phyloP scores from a whole-genome alignment of 2,329 filamentous ascomycete genomes.

The Calonectria honghensis region DNA sequence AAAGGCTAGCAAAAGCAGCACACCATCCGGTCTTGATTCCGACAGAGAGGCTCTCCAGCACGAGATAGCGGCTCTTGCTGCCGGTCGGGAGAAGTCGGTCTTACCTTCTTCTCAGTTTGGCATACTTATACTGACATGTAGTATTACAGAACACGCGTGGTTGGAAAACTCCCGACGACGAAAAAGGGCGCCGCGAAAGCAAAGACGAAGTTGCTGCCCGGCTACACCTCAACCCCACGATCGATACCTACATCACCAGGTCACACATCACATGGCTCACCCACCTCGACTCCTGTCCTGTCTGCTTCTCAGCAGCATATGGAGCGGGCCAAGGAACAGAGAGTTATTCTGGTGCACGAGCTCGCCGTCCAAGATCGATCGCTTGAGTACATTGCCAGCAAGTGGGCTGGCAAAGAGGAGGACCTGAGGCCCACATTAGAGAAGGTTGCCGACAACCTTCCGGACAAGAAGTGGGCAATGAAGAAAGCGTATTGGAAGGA shows the following conservation, averaged over 20 bases:
- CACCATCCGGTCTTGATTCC: conserved; percentile 66
- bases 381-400: conserved; percentile 68
- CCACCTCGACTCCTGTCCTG: conserved; percentile 69
- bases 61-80: conserved; percentile 60
- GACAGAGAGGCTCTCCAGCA: conserved; percentile 71
- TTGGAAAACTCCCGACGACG: conserved; percentile 58
- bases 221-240: conserved; percentile 61
- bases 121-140: conserved; percentile 54
- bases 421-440: conserved; percentile 73
- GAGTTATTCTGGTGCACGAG: conserved; percentile 75
- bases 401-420: conserved; percentile 71
- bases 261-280: conserved; percentile 72
- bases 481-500: conserved; percentile 77
- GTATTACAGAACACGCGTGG: conserved; percentile 57
- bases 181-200: conserved; percentile 60
- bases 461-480: conserved; percentile 72
- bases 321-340: conserved; percentile 72
- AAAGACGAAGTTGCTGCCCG: conserved; percentile 66
- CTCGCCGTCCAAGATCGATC: conserved; percentile 73
- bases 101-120: conserved; percentile 40
- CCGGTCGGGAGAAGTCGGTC: conserved; percentile 61
- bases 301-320: conserved; percentile 71
- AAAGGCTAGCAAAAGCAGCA: conserved; percentile 59
- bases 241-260: conserved; percentile 74
- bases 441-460: conserved; percentile 75